phyloP scores from a whole-genome alignment of 495 filamentous ascomycete species.

The Trichoderma erinaceum region DNA sequence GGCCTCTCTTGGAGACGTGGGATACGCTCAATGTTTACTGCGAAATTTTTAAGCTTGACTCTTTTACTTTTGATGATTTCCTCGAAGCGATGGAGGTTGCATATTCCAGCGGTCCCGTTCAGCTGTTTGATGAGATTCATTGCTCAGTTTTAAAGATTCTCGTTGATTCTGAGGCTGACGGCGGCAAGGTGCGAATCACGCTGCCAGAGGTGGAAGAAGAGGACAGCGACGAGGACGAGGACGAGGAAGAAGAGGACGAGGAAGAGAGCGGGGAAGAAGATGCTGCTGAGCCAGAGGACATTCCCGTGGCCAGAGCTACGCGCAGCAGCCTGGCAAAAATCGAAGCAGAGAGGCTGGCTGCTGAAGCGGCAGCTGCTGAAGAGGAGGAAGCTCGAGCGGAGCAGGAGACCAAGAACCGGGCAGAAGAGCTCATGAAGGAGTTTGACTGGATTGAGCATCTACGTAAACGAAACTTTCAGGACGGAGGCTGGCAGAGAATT shows the following conservation, averaged over 20 bases:
- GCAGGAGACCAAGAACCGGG: constrained; percentile 55
- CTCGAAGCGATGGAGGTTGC: constrained; percentile 78
- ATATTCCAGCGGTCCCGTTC: constrained; percentile 70
- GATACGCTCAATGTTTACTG: constrained; percentile 94
- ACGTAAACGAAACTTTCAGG: constrained; percentile 74
- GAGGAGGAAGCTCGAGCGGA: constrained; percentile 34
- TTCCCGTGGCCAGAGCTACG: constrained; percentile 64
- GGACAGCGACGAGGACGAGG: constrained; percentile 56
- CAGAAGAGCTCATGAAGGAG: constrained; percentile 65
- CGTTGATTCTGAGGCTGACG: constrained; percentile 65
- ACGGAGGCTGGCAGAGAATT: constrained; percentile 88
- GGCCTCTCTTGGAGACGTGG: constrained; percentile 81
- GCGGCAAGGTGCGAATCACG: constrained; percentile 70
- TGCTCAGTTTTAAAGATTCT: constrained; percentile 85
- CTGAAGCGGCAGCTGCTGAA: constrained; percentile 46
- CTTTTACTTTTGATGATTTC: constrained; percentile 96
- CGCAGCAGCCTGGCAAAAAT: constrained; percentile 77
- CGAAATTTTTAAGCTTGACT: constrained; percentile 86
- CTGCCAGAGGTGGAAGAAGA: constrained; percentile 71
- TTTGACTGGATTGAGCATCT: constrained; percentile 82
- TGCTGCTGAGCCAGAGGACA: constrained; percentile 53
- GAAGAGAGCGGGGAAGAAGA: constrained; percentile 42
- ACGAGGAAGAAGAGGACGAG: constrained; percentile 54
- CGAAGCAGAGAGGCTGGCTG: constrained; percentile 59
- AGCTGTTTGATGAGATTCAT: constrained; percentile 85